Evolutionary conservation across 495 filamentous ascomycete genomes (phyloP).

Genomic region (Aspergillus nidulans): DNA sequence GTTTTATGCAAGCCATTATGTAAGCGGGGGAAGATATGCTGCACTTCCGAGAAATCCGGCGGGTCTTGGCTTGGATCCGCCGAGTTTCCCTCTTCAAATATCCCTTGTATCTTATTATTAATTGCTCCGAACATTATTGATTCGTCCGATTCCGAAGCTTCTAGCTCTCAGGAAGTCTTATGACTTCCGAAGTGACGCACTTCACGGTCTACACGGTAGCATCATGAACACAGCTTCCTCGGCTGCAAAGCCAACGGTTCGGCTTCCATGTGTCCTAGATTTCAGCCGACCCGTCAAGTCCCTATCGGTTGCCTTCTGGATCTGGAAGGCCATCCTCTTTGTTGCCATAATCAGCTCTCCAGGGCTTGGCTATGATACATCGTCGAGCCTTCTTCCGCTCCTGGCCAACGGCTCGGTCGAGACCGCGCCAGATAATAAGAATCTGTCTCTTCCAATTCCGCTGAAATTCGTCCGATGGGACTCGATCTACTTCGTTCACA

Average conservation of each 20-base stretch:
- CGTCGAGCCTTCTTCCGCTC: slow-evolving; percentile 57
- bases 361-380: slow-evolving; percentile 84
- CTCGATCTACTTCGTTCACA: slow-evolving; percentile 76
- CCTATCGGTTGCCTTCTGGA: slow-evolving; percentile 34
- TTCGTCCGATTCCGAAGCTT: neutral
- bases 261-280: slow-evolving; percentile 24
- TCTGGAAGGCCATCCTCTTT: slow-evolving; percentile 75
- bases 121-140: neutral
- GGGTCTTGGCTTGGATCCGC: too few relatives aligned
- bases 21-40: slow-evolving; percentile 7
- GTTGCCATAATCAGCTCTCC: slow-evolving; percentile 59
- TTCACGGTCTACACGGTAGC: neutral
- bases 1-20: neutral
- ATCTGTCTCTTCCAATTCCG: slow-evolving; percentile 22
- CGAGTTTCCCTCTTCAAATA: neutral
- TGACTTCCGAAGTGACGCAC: neutral
- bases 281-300: slow-evolving; percentile 31
- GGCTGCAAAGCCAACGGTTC: neutral
- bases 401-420: slow-evolving; percentile 12
- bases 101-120: neutral
- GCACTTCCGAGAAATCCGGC: slow-evolving; percentile 13
- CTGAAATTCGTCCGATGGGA: slow-evolving; percentile 81
- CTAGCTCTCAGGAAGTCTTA: neutral
- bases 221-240: slow-evolving; percentile 10
- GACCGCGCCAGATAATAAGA: slow-evolving; percentile 7